phyloP scores from a whole-genome alignment of 2,329 filamentous ascomycete species.

The Magnaporthales sp. region DNA sequence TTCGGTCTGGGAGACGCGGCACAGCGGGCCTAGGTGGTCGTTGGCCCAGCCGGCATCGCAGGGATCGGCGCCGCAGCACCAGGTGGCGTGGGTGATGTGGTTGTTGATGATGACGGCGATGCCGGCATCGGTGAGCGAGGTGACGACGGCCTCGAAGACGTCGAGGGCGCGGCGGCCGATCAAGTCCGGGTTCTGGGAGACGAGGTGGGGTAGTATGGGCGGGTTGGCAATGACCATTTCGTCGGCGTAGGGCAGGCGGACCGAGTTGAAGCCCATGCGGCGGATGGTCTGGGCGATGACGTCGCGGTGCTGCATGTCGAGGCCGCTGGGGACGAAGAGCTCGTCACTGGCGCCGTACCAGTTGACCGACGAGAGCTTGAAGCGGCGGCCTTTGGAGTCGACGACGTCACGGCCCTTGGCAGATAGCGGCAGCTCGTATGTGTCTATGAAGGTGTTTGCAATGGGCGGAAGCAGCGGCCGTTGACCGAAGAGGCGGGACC shows the following conservation, averaged over 20 bases:
- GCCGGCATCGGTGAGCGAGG: slow-evolving; percentile 51
- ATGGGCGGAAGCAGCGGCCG: slow-evolving; percentile 36
- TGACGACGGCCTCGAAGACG: slow-evolving; percentile 49
- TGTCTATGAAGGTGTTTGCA: slow-evolving; percentile 31
- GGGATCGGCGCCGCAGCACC: slow-evolving; percentile 61
- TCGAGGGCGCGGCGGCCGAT: slow-evolving; percentile 48
- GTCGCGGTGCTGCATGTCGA: slow-evolving; percentile 53
- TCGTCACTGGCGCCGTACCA: slow-evolving; percentile 66
- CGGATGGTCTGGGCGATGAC: slow-evolving; percentile 53
- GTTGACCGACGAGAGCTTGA: slow-evolving; percentile 57
- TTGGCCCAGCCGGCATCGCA: slow-evolving; percentile 62
- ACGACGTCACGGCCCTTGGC: slow-evolving; percentile 53
- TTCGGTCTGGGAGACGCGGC: slow-evolving; percentile 53
- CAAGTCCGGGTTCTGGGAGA: slow-evolving; percentile 53
- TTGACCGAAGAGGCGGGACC: slow-evolving; percentile 36
- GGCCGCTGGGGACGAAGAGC: slow-evolving; percentile 53
- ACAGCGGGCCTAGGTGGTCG: slow-evolving; percentile 50
- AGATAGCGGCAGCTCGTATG: slow-evolving; percentile 47
- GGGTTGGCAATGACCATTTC: slow-evolving; percentile 57
- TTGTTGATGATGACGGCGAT: slow-evolving; percentile 61
- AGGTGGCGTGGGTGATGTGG: slow-evolving; percentile 60
- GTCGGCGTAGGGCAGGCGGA: slow-evolving; percentile 60
- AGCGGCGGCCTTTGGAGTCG: slow-evolving; percentile 45
- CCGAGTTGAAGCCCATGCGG: slow-evolving; percentile 59
- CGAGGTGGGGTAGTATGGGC: slow-evolving; percentile 35